Base-by-base conservation (phyloP, 768 basidiomycete species). In the Tulasnella sp. region DNA sequence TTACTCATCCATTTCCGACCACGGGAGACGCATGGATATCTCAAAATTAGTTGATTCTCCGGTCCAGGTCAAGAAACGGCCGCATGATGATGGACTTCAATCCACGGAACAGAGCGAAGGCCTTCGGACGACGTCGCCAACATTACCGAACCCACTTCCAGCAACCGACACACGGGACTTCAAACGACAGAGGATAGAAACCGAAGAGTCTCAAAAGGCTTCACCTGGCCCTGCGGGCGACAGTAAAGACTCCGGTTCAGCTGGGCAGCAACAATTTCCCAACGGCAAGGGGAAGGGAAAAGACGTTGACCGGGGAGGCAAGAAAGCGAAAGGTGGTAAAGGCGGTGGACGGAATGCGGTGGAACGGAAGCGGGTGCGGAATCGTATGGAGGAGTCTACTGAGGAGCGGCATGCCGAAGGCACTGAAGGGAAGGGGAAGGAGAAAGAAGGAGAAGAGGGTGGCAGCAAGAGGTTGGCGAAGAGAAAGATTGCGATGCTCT, bases 401-500 rank as follows among this genome's bases (percentile, higher is more conserved):
- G 67, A 68, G 67, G 19, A 68, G 14, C n/a, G 34, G 6, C 67
- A 25, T 17, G n/a, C 67, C 67, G 67, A 68, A 4, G 2, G 34
- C 19, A 25, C 67, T 7, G 38, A 17, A 68, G 67, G 19, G 34
- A 17, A n/a, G 15, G 67, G 67, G 1, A 34, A 22, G 9, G 34
- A 39, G 22, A 68, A 68, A 25, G 31, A 34, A 15, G 34, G 67
- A 72, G 40, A 29, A 45, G 40, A 42, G 38, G 37, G 29, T 22
- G 34, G 34, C 29, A 31, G 15, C 40, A 64, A 40, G 45, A 78
- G 77, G 37, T 38, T 77, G n/a, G 94, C 96, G 17, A 97, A 97
- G 84, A 87, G 91, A 80, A 91, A 91, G 84, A 91, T 91, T 52
- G 96, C 93, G 0, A 82, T 98, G 68, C 84, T 97, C 72, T 85